A percentile compares a stretch with the other conserved stretches of the same genome.
Conservation (phyloP, 768 basidiomycete species). For the Lentinula detonsa region DNA sequence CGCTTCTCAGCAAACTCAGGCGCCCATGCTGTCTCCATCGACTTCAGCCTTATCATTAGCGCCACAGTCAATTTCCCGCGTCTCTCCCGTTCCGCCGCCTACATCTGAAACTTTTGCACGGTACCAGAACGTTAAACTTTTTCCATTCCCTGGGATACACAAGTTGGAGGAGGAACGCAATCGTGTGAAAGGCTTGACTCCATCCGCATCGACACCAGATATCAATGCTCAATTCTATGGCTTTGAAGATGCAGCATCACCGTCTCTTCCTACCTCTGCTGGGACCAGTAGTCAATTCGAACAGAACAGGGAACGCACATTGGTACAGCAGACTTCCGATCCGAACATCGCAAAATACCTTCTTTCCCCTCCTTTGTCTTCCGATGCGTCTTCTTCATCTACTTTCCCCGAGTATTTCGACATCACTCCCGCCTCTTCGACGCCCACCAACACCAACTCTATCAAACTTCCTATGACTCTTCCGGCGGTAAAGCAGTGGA, state of each 20-base stretch:
- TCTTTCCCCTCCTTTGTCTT: conserved; percentile 30
- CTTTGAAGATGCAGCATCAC: conserved; percentile 34
- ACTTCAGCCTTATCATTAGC: conserved; percentile 63
- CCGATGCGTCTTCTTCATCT: conserved; percentile 38
- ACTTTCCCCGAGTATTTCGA: conserved; percentile 47
- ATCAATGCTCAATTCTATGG: conserved; percentile 36
- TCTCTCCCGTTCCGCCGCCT: conserved; percentile 75
- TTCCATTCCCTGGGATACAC: conserved; percentile 86
- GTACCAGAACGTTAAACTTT: conserved; percentile 77
- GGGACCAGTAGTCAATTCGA: neutral
- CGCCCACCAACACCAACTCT: conserved; percentile 26
- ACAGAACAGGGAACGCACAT: conserved; percentile 46
- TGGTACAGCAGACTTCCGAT: conserved; percentile 68
- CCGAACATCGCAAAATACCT: conserved; percentile 56
- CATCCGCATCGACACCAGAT: conserved; percentile 43
- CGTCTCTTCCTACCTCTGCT: neutral
- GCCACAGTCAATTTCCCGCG: conserved; percentile 49
- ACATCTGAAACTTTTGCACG: conserved; percentile 65
- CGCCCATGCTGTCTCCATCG: conserved; percentile 48
- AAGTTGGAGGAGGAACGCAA: conserved; percentile 57
- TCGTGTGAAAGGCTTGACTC: conserved; percentile 4
- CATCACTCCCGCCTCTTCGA: conserved; percentile 29
- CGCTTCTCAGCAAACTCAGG: conserved; percentile 31
- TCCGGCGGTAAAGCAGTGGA: conserved; percentile 78
- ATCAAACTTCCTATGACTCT: conserved; percentile 63